Conservation (phyloP, 495 filamentous ascomycete species). For the Penicillium robsamsonii region DNA sequence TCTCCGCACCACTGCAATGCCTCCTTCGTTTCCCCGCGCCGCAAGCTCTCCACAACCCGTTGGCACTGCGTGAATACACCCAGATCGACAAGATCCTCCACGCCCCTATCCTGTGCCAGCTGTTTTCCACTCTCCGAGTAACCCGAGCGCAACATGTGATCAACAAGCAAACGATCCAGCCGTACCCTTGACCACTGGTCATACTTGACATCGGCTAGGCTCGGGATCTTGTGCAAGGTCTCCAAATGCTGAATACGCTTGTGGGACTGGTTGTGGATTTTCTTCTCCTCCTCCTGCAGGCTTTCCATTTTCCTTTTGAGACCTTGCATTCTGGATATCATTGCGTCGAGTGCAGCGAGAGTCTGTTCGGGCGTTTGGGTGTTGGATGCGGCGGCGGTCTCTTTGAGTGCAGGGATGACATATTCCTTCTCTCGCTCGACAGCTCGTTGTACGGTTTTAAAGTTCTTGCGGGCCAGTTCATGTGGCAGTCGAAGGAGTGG, state of each 20-base stretch:
- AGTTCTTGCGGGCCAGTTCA: constrained; percentile 88
- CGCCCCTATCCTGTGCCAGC: constrained; percentile 67
- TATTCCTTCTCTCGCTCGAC: constrained; percentile 75
- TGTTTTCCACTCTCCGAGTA: constrained; percentile 74
- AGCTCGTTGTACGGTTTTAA: constrained; percentile 79
- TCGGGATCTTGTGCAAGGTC: constrained; percentile 74
- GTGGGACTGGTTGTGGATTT: constrained; percentile 66
- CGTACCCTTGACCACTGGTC: constrained; percentile 82
- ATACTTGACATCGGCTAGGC: constrained; percentile 87
- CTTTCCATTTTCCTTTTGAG: constrained; percentile 82
- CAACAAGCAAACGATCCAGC: constrained; percentile 80
- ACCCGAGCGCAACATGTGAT: constrained; percentile 83
- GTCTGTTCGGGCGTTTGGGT: constrained; percentile 62
- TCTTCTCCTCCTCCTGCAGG: constrained; percentile 73
- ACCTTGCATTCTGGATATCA: constrained; percentile 79
- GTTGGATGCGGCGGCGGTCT: constrained; percentile 62
- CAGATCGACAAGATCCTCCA: constrained; percentile 82
- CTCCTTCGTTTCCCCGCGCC: constrained; percentile 67
- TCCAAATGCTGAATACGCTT: constrained; percentile 78
- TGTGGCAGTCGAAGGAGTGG: constrained; percentile 87
- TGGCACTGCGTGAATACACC: constrained; percentile 83
- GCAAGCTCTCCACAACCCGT: constrained; percentile 67
- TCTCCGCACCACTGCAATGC: constrained; percentile 88
- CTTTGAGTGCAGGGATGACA: constrained; percentile 66
- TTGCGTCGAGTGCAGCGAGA: constrained; percentile 72